Conservation (phyloP, 768 basidiomycete species). For the Lyophyllum shimeji region DNA sequence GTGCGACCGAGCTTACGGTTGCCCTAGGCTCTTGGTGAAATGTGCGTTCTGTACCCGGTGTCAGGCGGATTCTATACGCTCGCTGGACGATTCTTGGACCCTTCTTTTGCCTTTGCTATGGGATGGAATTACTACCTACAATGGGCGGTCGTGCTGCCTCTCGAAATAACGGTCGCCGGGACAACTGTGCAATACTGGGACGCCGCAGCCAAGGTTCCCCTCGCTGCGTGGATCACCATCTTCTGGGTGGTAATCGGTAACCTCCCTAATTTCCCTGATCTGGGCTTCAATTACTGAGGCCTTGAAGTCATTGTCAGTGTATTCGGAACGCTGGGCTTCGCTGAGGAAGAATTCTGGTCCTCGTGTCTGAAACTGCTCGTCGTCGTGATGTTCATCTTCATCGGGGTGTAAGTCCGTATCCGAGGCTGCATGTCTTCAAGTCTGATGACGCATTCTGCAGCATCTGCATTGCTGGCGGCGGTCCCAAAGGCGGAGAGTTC, state of each 20-base stretch:
- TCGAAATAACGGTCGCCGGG: slow-evolving; percentile 46
- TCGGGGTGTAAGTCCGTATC: slow-evolving; percentile 35
- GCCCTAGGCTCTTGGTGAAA: slow-evolving; percentile 45
- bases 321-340: slow-evolving; percentile 46
- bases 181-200: slow-evolving; percentile 47
- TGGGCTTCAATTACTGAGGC: neutral
- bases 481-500: slow-evolving; percentile 35
- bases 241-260: slow-evolving; percentile 41
- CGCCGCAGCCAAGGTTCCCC: slow-evolving; percentile 27
- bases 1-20: neutral
- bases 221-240: slow-evolving; percentile 46
- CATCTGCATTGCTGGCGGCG: slow-evolving; percentile 42
- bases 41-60: slow-evolving; percentile 47
- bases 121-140: slow-evolving; percentile 50
- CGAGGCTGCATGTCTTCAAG: neutral
- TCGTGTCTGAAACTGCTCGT: slow-evolving; percentile 47
- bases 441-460: slow-evolving; percentile 17
- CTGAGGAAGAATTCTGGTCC: slow-evolving; percentile 53
- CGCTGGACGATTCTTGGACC: slow-evolving; percentile 45
- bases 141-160: slow-evolving; percentile 44
- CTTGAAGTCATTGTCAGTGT: slow-evolving; percentile 34
- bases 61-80: slow-evolving; percentile 51
- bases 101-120: slow-evolving; percentile 48
- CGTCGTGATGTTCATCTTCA: slow-evolving; percentile 45
- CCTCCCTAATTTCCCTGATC: neutral